phyloP scores from a whole-genome alignment of 2,329 filamentous ascomycete species.

The Colletotrichum shisoi region DNA sequence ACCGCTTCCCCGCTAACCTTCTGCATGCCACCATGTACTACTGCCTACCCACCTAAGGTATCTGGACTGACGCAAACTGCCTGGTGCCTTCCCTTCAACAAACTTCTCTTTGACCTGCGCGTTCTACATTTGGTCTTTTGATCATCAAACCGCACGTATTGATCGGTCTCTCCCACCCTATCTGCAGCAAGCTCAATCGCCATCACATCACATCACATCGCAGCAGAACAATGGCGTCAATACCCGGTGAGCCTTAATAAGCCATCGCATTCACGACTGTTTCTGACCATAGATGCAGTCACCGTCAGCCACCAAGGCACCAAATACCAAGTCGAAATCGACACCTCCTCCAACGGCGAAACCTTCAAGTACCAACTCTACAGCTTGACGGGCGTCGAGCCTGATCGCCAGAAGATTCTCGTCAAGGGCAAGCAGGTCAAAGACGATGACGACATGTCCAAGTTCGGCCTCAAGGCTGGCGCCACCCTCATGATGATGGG shows the following conservation, averaged over 20 bases:
- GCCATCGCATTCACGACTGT: conserved; percentile 20
- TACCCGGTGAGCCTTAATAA: conserved; percentile 57
- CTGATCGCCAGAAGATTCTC: conserved; percentile 93
- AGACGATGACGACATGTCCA: conserved; percentile 87
- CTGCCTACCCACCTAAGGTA: conserved; percentile 19
- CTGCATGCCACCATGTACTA: conserved; percentile 31
- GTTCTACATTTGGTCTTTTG: conserved; percentile 16
- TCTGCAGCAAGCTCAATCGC: conserved; percentile 30
- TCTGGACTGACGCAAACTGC: conserved; percentile 36
- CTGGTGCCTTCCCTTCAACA: conserved; percentile 40
- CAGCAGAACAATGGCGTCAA: conserved; percentile 58
- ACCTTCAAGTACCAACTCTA: conserved; percentile 96
- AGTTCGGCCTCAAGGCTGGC: conserved; percentile 83
- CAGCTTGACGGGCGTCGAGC: conserved; percentile 94
- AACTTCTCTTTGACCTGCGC: conserved; percentile 31
- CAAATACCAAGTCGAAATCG: conserved; percentile 92
- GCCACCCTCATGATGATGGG: conserved; percentile 97
- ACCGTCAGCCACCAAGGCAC: conserved; percentile 95
- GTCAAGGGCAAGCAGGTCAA: conserved; percentile 95
- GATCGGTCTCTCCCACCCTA: conserved; percentile 13
- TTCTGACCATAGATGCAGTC: conserved; percentile 62
- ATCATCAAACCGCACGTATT: conserved; percentile 6
- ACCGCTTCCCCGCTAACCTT: conserved; percentile 38
- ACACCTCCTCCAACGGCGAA: conserved; percentile 83
- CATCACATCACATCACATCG: not conserved